Percentiles rank a stretch among this genome's conserved stretches.
Conservation (phyloP, 148 eudicot genomes). For the Polygonum aviculare region DNA sequence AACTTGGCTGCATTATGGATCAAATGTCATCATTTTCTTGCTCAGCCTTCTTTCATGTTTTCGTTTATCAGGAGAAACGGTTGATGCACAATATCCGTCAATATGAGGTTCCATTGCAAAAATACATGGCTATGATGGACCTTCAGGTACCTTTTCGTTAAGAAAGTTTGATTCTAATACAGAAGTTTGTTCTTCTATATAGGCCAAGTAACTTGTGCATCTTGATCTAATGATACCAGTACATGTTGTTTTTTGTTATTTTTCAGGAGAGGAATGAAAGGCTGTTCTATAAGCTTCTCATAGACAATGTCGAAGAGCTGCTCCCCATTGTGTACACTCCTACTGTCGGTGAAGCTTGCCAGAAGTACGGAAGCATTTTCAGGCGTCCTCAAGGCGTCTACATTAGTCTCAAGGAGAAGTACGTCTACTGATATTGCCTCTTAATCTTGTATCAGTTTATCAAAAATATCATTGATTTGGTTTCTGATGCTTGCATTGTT, state of each 20-base stretch:
- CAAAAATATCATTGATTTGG: neutral
- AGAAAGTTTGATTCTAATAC: no score
- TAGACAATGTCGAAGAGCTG: constrained; percentile 90
- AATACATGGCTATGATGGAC: constrained; percentile 83
- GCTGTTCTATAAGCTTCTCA: constrained; percentile 82
- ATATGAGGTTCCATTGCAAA: constrained; percentile 74
- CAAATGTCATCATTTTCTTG: neutral
- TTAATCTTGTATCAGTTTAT: neutral
- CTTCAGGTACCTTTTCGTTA: constrained; percentile 47
- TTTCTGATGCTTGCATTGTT: neutral
- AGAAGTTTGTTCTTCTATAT: no score
- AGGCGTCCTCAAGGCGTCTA: constrained; percentile 89
- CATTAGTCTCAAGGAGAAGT: constrained; percentile 91
- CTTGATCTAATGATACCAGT: no score
- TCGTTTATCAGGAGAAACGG: constrained; percentile 50
- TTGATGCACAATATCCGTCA: constrained; percentile 58
- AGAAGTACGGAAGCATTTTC: constrained; percentile 87
- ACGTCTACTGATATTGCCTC: constrained; percentile 11
- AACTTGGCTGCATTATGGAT: neutral
- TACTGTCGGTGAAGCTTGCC: constrained; percentile 93
- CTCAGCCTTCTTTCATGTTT: neutral
- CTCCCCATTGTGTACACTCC: constrained; percentile 92
- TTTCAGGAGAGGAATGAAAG: constrained; percentile 81
- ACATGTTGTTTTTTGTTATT: no score
- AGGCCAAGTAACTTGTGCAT: no score